phyloP scores from a whole-genome alignment of 768 basidiomycete genomes.

The Calvatia gigantea region DNA sequence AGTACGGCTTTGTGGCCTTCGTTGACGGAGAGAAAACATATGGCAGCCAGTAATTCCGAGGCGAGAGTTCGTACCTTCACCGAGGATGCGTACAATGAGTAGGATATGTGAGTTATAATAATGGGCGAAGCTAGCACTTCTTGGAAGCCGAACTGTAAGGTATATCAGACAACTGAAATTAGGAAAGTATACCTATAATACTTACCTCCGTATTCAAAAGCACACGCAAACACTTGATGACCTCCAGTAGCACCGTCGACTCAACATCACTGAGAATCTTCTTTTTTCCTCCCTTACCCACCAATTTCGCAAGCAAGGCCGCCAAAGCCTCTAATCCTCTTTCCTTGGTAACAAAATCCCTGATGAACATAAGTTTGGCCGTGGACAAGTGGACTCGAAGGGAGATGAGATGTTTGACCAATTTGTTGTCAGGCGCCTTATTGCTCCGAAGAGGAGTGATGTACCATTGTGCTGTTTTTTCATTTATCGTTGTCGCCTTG shows the following conservation, averaged over 20 bases:
- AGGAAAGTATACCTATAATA: constrained; percentile 2
- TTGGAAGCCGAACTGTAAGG: constrained; percentile 62
- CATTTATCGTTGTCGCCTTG: constrained; percentile 27
- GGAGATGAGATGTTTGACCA: constrained; percentile 76
- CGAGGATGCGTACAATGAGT: constrained; percentile 63
- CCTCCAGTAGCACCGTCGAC: constrained; percentile 63
- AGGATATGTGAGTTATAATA: constrained; percentile 69
- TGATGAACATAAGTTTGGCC: constrained; percentile 72
- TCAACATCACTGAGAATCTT: constrained; percentile 62
- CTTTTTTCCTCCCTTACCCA: constrained; percentile 65
- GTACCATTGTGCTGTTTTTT: constrained; percentile 55
- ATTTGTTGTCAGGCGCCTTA: constrained; percentile 53
- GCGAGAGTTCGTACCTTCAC: constrained; percentile 66
- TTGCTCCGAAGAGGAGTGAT: constrained; percentile 55
- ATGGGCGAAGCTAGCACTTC: constrained; percentile 60
- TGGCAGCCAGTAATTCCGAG: constrained; percentile 79
- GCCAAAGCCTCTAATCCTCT: constrained; percentile 67
- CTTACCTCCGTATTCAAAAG: constrained; percentile 83
- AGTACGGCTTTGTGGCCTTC: constrained; percentile 77
- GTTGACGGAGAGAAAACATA: constrained; percentile 68
- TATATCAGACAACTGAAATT: constrained; percentile 7
- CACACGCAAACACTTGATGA: constrained; percentile 76
- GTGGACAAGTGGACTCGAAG: constrained; percentile 86
- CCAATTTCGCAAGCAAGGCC: constrained; percentile 52
- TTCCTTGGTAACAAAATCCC: constrained; percentile 65